Evolutionary conservation across 257 asterid species (phyloP), one percentile per base, ranked within the genome.

Genomic region (Striga asiatica): DNA sequence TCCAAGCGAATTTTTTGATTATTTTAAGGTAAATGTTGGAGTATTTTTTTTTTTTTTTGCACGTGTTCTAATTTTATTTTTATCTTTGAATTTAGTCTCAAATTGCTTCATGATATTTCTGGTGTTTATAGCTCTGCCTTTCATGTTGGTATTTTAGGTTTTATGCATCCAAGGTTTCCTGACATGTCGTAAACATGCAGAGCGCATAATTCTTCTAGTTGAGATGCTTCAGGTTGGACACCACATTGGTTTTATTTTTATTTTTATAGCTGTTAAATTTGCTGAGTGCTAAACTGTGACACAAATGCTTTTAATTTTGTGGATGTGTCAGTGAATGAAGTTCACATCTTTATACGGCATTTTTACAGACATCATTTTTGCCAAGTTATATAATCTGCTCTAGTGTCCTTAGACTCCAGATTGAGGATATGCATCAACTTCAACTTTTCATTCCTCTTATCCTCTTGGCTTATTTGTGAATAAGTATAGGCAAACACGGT

Each of bases 1-100:
- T 66, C 97, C 98, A 14, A 92, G 98, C 66, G 98, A 92, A 74
- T 92, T 92, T 74, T 92, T 88, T 37, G 98, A 92, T 76, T 88
- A 92, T 72, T 92, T 92, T 69, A 92, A 92, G 81, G 97, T 82
- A 50, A 69, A 61, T 55, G 60, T 11, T 46, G 49, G 12, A 51
- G 23, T 57, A 47, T 35, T 24, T 28, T 56, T 14, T n/a, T n/a
- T n/a, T n/a, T n/a, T n/a, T n/a, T n/a, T n/a, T n/a, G n/a, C n/a
- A n/a, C n/a, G n/a, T n/a, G n/a, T n/a, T n/a, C n/a, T n/a, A n/a
- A n/a, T n/a, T n/a, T n/a, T n/a, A n/a, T n/a, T n/a, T n/a, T n/a
- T n/a, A n/a, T n/a, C n/a, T n/a, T n/a, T n/a, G 41, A 19, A 31
- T 61, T 48, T 8, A 21, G 37, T n/a, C 49, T 16, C 54, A 19